phyloP scores from a whole-genome alignment of 305 asterid species.

The Fraxinus latifolia region DNA sequence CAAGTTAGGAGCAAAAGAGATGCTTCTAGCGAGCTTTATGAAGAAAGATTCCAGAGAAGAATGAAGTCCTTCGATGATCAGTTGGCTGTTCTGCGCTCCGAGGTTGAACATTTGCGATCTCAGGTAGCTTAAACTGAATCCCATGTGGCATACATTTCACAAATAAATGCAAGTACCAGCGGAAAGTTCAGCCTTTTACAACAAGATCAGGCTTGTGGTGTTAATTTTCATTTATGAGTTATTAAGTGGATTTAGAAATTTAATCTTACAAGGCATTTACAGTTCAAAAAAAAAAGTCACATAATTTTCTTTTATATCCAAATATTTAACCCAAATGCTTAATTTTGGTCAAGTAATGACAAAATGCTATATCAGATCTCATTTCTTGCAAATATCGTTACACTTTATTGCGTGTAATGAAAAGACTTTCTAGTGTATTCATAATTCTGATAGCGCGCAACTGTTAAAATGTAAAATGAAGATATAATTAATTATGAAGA shows the following conservation, averaged over 20 bases:
- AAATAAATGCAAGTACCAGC: background rate
- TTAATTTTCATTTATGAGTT: background rate
- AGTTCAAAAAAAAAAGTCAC: background rate
- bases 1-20: constrained; percentile 2
- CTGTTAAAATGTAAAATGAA: background rate
- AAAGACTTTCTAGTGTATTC: background rate
- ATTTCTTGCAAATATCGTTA: background rate
- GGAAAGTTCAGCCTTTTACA: background rate
- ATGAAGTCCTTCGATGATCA: background rate
- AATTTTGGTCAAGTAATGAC: background rate
- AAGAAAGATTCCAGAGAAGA: background rate
- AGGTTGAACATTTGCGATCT: constrained; percentile 1
- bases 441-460: background rate
- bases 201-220: background rate
- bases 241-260: background rate
- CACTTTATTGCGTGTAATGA: background rate
- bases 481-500: background rate
- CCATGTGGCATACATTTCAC: background rate
- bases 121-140: background rate
- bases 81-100: background rate
- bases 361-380: background rate
- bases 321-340: background rate
- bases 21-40: background rate
- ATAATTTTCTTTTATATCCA: background rate
- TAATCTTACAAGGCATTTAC: background rate